Conservation (phyloP, 768 basidiomycete species). For the Termitomyces sp. region DNA sequence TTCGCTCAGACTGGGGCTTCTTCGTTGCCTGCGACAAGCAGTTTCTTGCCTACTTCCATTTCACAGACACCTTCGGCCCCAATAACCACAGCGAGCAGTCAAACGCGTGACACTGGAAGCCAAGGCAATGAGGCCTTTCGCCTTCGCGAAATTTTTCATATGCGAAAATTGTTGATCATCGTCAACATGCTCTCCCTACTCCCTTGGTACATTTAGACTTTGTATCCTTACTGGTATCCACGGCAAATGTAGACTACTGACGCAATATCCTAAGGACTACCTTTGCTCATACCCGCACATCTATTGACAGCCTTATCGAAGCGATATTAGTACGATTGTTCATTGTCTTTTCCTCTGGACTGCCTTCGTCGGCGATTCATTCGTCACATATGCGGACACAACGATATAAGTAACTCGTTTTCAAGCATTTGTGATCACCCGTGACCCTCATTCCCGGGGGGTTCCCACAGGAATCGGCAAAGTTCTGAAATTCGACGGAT, state of each 20-base stretch:
- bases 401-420: too few relatives aligned
- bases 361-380: too few relatives aligned
- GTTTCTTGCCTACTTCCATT: not conserved
- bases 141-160: not conserved
- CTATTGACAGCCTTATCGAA: not conserved
- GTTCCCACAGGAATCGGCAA: too few relatives aligned
- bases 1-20: slow-evolving; percentile 21
- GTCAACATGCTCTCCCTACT: not conserved
- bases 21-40: not conserved
- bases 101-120: not conserved
- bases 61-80: not conserved
- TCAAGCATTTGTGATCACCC: too few relatives aligned
- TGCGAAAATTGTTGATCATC: not conserved
- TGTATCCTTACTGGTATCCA: not conserved
- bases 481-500: too few relatives aligned
- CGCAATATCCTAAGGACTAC: too few relatives aligned
- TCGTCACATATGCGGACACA: too few relatives aligned
- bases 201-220: not conserved
- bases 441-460: too few relatives aligned
- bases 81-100: not conserved
- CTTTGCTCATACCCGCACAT: too few relatives aligned
- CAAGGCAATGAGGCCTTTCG: not conserved
- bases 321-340: too few relatives aligned
- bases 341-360: too few relatives aligned
- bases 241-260: not conserved